Conservation (phyloP, 2,329 filamentous ascomycete genomes). For the Aspergillus intermedius region DNA sequence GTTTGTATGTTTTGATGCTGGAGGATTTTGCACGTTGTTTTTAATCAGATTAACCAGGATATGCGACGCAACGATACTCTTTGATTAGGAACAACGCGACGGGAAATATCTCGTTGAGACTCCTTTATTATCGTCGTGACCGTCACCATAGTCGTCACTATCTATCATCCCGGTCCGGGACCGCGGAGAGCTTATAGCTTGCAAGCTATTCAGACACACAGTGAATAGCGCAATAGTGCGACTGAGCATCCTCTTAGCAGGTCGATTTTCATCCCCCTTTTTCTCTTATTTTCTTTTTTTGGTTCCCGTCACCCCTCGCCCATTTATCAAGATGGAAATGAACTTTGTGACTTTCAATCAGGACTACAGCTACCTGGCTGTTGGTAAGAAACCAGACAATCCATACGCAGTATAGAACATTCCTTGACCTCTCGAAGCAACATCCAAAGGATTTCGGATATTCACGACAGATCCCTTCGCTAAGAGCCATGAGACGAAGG, state of each 20-base stretch:
- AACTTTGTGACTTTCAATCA: conserved; percentile 99
- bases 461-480: conserved; percentile 96
- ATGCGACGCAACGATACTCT: conserved; percentile 12
- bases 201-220: too few relatives aligned
- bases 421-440: conserved; percentile 52
- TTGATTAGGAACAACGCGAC: conserved; percentile 13
- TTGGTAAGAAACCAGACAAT: conserved; percentile 55
- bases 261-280: neutral
- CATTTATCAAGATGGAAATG: conserved; percentile 58
- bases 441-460: conserved; percentile 88
- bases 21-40: too few relatives aligned
- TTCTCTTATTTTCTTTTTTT: neutral
- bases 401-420: conserved; percentile 3
- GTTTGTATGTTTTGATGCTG: too few relatives aligned
- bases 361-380: conserved; percentile 93
- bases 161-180: neutral
- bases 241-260: neutral
- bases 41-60: conserved; percentile 1
- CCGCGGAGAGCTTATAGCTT: conserved; percentile 10
- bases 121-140: conserved; percentile 2
- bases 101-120: conserved; percentile 8
- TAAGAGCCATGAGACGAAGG: conserved; percentile 88
- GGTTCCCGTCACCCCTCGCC: neutral
- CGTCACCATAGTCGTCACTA: neutral
- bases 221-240: neutral